Percentiles rank a stretch among this genome's conserved stretches.
Evolutionary conservation across 2,329 filamentous ascomycete genomes (phyloP).

Genomic region (Cadophora malorum): DNA sequence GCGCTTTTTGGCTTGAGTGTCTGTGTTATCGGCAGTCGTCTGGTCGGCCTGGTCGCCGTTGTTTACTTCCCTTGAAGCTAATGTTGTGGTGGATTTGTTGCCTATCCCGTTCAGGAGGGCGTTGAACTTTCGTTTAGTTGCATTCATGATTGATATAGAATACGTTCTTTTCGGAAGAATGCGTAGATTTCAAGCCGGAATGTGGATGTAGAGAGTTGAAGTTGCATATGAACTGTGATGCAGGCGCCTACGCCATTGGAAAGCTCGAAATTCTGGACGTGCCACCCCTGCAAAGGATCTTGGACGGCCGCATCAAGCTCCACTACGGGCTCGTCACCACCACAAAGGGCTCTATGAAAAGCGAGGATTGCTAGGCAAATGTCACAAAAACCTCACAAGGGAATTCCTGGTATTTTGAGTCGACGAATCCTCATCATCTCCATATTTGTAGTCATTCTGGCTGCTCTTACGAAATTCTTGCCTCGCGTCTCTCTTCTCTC

Average conservation of each 20-base stretch:
- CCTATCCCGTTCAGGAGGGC: conserved; percentile 72
- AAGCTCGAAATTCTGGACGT: conserved; percentile 22
- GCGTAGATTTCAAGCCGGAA: background rate
- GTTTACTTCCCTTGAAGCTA: conserved; percentile 47
- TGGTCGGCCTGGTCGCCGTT: conserved; percentile 47
- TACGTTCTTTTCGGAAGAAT: background rate
- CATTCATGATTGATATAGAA: conserved; percentile 62
- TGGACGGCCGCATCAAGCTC: conserved; percentile 2
- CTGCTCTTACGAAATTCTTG: conserved; percentile 40
- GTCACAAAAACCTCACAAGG: conserved; percentile 14
- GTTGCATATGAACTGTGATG: background rate
- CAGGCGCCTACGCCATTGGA: background rate
- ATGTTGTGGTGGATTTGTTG: conserved; percentile 53
- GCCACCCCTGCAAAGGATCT: conserved; percentile 25
- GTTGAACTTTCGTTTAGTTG: conserved; percentile 86
- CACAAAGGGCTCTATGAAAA: conserved; percentile 6
- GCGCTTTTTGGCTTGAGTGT: conserved; percentile 42
- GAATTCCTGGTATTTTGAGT: conserved; percentile 19
- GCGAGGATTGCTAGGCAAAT: conserved; percentile 7
- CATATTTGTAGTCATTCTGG: conserved; percentile 42
- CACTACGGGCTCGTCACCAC: conserved; percentile 1
- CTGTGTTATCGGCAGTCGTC: conserved; percentile 28
- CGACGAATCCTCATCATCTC: conserved; percentile 37
- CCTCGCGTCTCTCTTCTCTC: conserved; percentile 43
- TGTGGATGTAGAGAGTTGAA: background rate